These are phyloP conservation scores for Pythium myriotylum DNA, from an alignment of 352 stramenopile genomes.

Conservation along the genomic window DNA sequence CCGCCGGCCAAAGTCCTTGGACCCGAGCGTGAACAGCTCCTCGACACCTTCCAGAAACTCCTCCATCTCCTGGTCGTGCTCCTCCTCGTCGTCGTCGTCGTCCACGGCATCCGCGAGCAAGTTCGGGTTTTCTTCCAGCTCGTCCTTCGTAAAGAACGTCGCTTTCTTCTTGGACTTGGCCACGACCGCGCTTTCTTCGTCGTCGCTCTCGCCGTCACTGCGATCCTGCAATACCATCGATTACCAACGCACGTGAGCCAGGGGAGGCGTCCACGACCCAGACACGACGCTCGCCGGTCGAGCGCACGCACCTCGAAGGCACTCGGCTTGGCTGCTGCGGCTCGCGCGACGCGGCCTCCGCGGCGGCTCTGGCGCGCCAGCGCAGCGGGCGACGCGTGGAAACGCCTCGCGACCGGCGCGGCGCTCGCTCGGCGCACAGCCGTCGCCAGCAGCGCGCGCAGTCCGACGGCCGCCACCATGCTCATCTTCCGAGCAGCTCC, in stretches of 20 bases:
- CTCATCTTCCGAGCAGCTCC: constrained; percentile 8
- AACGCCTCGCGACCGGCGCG: constrained; percentile 12
- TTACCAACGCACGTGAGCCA: too few species aligned
- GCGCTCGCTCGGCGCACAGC: constrained; percentile 6
- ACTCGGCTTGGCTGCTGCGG: constrained; percentile 13
- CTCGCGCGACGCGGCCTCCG: constrained; percentile 27
- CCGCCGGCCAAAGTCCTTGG: constrained; percentile 55
- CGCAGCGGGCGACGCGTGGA: constrained; percentile 45
- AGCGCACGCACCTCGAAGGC: constrained; percentile 35
- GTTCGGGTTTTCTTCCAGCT: constrained; percentile 31
- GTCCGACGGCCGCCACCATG: neutral
- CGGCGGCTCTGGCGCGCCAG: constrained; percentile 52
- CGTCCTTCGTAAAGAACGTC: constrained; percentile 33
- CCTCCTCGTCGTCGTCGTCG: constrained; percentile 30
- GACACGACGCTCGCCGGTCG: too few species aligned
- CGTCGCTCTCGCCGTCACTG: constrained; percentile 36
- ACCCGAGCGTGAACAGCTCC: constrained; percentile 61
- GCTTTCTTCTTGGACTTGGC: constrained; percentile 29
- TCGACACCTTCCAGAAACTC: constrained; percentile 76
- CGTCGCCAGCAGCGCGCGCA: constrained; percentile 12
- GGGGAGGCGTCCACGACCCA: too few species aligned
- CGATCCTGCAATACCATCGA: constrained; percentile 9
- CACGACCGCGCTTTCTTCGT: constrained; percentile 2
- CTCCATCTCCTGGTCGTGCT: constrained; percentile 55
- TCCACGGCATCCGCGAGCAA: constrained; percentile 6